Evolutionary conservation across 1,139 yeast genomes (phyloP).

Genomic region (Magnusiomyces tetraspermus): DNA sequence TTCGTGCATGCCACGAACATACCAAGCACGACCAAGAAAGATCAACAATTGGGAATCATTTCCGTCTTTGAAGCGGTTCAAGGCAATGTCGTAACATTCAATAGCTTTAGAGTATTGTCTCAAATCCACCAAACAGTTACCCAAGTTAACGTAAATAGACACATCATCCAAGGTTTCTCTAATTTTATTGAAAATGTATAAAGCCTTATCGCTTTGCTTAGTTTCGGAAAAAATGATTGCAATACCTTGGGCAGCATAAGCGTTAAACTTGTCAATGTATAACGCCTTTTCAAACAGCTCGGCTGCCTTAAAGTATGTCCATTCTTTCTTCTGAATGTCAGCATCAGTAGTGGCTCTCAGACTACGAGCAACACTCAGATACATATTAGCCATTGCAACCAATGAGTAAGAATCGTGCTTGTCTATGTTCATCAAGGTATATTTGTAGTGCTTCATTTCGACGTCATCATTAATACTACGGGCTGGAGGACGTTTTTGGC

Average conservation of each 20-base stretch:
- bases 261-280: conserved; percentile 73
- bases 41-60: conserved; percentile 57
- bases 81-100: conserved; percentile 78
- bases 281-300: conserved; percentile 85
- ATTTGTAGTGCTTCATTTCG: conserved; percentile 76
- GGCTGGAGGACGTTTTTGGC: conserved; percentile 33
- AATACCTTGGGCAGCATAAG: conserved; percentile 95
- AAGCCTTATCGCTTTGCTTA: conserved; percentile 64
- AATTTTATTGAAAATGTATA: conserved; percentile 78
- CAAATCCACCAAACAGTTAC: conserved; percentile 76
- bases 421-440: conserved; percentile 70
- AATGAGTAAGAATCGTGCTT: conserved; percentile 81
- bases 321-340: conserved; percentile 60
- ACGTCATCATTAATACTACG: conserved; percentile 40
- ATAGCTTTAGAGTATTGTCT: conserved; percentile 79
- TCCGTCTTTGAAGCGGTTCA: conserved; percentile 54
- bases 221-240: conserved; percentile 90
- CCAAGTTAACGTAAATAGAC: conserved; percentile 75
- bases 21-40: conserved; percentile 85
- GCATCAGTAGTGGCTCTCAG: conserved; percentile 43
- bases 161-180: conserved; percentile 84
- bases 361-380: conserved; percentile 75
- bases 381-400: conserved; percentile 81
- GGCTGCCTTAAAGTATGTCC: conserved; percentile 77
- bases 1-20: conserved; percentile 65